A percentile compares a stretch with the other conserved stretches of the same genome.
phyloP scores from a whole-genome alignment of 495 filamentous ascomycete species.

The Jackrogersella multiformis region DNA sequence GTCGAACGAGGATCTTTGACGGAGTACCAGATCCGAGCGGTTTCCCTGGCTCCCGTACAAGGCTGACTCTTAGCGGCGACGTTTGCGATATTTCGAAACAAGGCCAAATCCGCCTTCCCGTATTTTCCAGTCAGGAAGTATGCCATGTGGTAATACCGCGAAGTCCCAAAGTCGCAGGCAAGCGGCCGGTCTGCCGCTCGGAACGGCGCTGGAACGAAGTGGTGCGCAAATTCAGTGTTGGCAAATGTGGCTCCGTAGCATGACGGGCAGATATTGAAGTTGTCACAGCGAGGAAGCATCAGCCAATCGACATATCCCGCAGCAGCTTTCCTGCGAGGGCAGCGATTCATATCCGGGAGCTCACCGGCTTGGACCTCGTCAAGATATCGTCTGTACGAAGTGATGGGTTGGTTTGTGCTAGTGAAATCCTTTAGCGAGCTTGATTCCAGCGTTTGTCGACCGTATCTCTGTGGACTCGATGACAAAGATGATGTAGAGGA shows the following conservation, averaged over 20 bases:
- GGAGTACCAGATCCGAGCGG: conserved; percentile 54
- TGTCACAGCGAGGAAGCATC: conserved; percentile 53
- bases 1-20: conserved; percentile 50
- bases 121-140: conserved; percentile 56
- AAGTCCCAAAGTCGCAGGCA: conserved; percentile 56
- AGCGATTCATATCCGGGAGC: conserved; percentile 50
- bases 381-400: conserved; percentile 49
- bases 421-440: conserved; percentile 35
- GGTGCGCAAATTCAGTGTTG: conserved; percentile 49
- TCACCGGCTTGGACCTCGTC: conserved; percentile 46
- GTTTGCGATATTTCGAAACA: conserved; percentile 52
- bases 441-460: conserved; percentile 46
- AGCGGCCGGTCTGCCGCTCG: conserved; percentile 49
- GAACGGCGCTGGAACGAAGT: conserved; percentile 50
- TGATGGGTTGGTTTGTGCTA: conserved; percentile 33
- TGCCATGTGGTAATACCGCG: conserved; percentile 58
- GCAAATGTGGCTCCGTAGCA: conserved; percentile 54
- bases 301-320: conserved; percentile 50
- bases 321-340: conserved; percentile 47
- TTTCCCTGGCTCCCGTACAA: conserved; percentile 47
- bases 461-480: conserved; percentile 22
- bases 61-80: conserved; percentile 47
- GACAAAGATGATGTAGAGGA: conserved; percentile 33
- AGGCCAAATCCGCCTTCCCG: conserved; percentile 48
- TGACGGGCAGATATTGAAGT: conserved; percentile 58